Conservation (phyloP, 805 yeast species). For the Pichia gijzeniarum region DNA sequence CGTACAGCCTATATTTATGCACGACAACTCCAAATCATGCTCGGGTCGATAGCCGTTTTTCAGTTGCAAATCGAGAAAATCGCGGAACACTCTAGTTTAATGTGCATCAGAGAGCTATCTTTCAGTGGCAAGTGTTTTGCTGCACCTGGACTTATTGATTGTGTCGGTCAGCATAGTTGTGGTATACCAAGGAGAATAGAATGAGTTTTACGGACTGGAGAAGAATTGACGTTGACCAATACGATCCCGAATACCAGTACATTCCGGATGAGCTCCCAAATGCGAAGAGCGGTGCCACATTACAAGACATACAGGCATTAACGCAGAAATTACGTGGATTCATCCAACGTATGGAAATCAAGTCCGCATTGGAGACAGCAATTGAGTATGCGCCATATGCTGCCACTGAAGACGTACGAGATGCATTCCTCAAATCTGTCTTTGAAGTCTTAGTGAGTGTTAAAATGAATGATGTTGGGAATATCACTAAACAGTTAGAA, state of each 20-base stretch:
- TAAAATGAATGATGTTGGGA: slow-evolving; percentile 59
- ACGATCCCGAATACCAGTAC: slow-evolving; percentile 67
- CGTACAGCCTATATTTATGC: too few species aligned
- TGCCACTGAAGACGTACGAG: slow-evolving; percentile 53
- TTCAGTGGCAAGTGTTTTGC: too few species aligned
- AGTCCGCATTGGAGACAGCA: slow-evolving; percentile 56
- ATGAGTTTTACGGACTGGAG: slow-evolving; percentile 71
- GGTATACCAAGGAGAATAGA: background rate
- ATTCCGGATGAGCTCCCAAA: slow-evolving; percentile 30
- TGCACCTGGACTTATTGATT: background rate
- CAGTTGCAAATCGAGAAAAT: too few species aligned
- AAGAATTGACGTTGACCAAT: slow-evolving; percentile 88
- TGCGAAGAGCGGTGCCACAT: slow-evolving; percentile 36
- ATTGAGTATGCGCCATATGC: slow-evolving; percentile 81
- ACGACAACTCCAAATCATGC: too few species aligned
- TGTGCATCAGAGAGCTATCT: too few species aligned
- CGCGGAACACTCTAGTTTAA: too few species aligned
- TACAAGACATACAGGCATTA: slow-evolving; percentile 48
- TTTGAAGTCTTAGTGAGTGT: slow-evolving; percentile 66
- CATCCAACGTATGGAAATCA: slow-evolving; percentile 65
- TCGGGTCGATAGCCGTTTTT: too few species aligned
- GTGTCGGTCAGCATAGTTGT: background rate
- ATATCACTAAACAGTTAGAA: slow-evolving; percentile 51
- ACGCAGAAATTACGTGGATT: slow-evolving; percentile 53
- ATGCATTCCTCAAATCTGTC: slow-evolving; percentile 46